A percentile compares a stretch with the other conserved stretches of the same genome.
phyloP scores from a whole-genome alignment of 768 basidiomycete species.

The Pleurotus tuber-regium region DNA sequence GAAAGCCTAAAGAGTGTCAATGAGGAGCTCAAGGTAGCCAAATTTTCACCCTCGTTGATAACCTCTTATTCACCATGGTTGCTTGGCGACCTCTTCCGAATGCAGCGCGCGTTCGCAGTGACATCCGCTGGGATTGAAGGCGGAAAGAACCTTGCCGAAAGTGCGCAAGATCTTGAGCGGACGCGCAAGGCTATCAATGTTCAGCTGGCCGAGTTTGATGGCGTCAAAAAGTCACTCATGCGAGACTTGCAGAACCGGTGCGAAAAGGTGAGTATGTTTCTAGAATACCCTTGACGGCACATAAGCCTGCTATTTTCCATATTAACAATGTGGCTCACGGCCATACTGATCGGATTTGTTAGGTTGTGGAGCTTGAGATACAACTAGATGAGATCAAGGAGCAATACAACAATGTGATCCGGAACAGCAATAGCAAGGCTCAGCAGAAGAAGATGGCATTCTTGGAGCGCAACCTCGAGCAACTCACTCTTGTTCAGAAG shows the following conservation, averaged over 20 bases:
- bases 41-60: constrained; percentile 12
- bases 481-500: constrained; percentile 94
- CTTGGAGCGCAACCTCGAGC: constrained; percentile 94
- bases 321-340: constrained; percentile 10
- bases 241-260: constrained; percentile 98
- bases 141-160: constrained; percentile 94
- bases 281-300: not conserved
- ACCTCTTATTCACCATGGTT: constrained; percentile 11
- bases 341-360: constrained; percentile 12
- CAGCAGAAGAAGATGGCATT: constrained; percentile 99
- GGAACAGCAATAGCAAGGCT: constrained; percentile 96
- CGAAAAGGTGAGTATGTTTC: constrained; percentile 72
- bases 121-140: constrained; percentile 97
- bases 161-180: constrained; percentile 94
- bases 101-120: constrained; percentile 92
- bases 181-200: constrained; percentile 96
- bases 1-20: constrained; percentile 95
- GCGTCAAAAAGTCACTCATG: constrained; percentile 98
- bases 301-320: constrained; percentile 17
- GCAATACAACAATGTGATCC: constrained; percentile 97
- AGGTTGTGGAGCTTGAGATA: constrained; percentile 99
- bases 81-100: constrained; percentile 11
- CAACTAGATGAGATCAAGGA: constrained; percentile 98
- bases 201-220: constrained; percentile 98
- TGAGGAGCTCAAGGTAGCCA: constrained; percentile 89